Conservation (phyloP, 495 filamentous ascomycete species). For the Parachaetomium inaequale region DNA sequence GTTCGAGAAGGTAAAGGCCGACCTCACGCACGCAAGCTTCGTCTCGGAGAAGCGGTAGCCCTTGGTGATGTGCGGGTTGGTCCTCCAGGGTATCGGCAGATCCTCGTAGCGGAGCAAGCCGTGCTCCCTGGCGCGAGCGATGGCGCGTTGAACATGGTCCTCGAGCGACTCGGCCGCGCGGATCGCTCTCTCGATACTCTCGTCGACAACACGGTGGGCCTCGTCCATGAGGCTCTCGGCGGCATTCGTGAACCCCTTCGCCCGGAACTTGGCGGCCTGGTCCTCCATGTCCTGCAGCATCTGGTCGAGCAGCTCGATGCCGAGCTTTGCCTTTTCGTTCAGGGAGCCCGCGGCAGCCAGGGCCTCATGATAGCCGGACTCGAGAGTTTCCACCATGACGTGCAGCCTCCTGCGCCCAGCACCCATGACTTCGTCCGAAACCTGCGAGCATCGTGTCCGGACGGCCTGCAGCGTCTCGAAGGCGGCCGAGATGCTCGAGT, state of each 20-base stretch:
- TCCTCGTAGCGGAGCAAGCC: conserved; percentile 86
- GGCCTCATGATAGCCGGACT: conserved; percentile 84
- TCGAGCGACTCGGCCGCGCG: conserved; percentile 71
- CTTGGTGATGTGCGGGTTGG: conserved; percentile 86
- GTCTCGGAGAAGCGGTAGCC: conserved; percentile 93
- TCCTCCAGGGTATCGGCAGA: conserved; percentile 84
- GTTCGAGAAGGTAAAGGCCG: conserved; percentile 79
- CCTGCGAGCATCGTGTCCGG: conserved; percentile 77
- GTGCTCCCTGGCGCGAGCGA: conserved; percentile 71
- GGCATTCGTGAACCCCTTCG: conserved; percentile 58
- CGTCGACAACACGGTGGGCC: conserved; percentile 71
- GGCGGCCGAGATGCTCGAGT: conserved; percentile 74
- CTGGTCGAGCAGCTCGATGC: conserved; percentile 78
- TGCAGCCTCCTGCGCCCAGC: conserved; percentile 79
- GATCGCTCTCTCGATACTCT: conserved; percentile 74
- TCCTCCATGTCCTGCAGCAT: conserved; percentile 80
- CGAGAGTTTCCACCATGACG: conserved; percentile 91
- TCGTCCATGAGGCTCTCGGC: conserved; percentile 70
- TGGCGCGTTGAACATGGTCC: conserved; percentile 76
- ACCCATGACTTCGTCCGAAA: conserved; percentile 87
- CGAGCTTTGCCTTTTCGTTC: conserved; percentile 84
- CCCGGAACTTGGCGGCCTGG: conserved; percentile 62
- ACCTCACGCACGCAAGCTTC: conserved; percentile 80
- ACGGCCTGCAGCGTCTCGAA: conserved; percentile 85
- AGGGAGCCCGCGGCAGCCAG: conserved; percentile 79